Evolutionary conservation across 2,329 filamentous ascomycete genomes (phyloP), one percentile per base, ranked within the genome.

Genomic region (Monilinia polystroma): DNA sequence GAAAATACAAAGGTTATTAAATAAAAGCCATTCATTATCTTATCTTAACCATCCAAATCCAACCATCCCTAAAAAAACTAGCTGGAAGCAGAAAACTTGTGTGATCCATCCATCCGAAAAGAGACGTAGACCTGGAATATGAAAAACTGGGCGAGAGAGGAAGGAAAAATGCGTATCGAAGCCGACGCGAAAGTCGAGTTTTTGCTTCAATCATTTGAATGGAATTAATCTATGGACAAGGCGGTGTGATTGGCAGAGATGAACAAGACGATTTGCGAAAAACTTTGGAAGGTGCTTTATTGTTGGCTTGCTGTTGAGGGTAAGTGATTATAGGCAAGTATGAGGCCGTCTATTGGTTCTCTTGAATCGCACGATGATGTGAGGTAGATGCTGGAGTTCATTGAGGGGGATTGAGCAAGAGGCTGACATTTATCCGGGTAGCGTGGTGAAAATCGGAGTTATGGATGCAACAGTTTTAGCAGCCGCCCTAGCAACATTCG

Each of bases 401-500:
- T 23, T 12, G 49, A n/a, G 6, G 20, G 8, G 16, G 45, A 47
- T 20, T 47, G 45, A 47, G 45, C 20, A 20, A 23, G n/a, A 23
- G 23, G 58, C n/a, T 51, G 58, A 14, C 58, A 45, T 60, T 23
- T 18, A 18, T 23, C 18, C 8, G 45, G 8, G n/a, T 26, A 51
- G 45, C 16, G 47, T 52, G 49, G 49, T 12, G 23, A 29, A 5
- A 29, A 26, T 12, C 14, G 49, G 49, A 51, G 45, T n/a, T 45
- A 12, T 18, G 29, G n/a, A 20, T 26, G 29, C 45, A n/a, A 20
- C 18, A 32, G 41, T 8, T 11, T 51, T 26, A 14, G 45, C 8
- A 38, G 58, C 45, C 18, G 45, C 45, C 51, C n/a, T 62, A 62
- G 51, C 58, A 62, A 51, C 58, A 62, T 63, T 66, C 64, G 51